These are phyloP conservation scores for Trichoderma guizhouense DNA, from an alignment of 2,329 filamentous ascomycete species.

Conservation along the genomic window DNA sequence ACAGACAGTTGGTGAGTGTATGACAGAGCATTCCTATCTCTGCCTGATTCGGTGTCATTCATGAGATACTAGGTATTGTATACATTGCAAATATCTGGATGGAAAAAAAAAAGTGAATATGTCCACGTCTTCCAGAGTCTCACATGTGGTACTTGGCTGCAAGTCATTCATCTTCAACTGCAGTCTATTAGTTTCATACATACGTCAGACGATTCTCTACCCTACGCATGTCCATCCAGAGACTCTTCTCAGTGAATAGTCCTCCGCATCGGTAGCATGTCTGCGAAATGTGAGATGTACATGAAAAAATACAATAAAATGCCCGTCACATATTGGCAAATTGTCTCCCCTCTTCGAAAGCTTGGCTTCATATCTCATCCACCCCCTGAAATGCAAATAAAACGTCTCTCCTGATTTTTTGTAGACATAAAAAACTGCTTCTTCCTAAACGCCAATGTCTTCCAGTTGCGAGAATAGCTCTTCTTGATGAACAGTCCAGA, in stretches of 20 bases:
- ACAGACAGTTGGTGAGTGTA: not conserved
- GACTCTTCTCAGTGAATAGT: not conserved
- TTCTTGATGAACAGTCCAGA: not conserved
- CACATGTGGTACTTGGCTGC: not conserved
- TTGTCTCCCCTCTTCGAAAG: not conserved
- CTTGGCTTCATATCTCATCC: not conserved
- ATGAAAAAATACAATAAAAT: not conserved
- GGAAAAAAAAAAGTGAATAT: not conserved
- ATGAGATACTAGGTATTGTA: not conserved
- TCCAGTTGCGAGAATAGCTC: not conserved
- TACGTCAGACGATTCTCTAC: not conserved
- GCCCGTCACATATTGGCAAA: not conserved
- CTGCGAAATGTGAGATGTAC: not conserved
- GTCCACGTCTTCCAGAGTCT: not conserved
- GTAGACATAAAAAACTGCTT: not conserved
- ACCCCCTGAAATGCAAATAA: not conserved
- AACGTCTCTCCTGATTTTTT: not conserved
- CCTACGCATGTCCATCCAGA: not conserved
- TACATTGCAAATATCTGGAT: not conserved
- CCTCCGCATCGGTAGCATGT: not conserved
- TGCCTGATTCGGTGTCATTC: not conserved
- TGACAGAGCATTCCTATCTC: not conserved
- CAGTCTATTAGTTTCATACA: not conserved
- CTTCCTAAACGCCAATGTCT: slow-evolving; percentile 9
- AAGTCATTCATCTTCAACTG: not conserved